Evolutionary conservation across 768 basidiomycete species (phyloP).

Genomic region (Rhizopogon salebrosus): DNA sequence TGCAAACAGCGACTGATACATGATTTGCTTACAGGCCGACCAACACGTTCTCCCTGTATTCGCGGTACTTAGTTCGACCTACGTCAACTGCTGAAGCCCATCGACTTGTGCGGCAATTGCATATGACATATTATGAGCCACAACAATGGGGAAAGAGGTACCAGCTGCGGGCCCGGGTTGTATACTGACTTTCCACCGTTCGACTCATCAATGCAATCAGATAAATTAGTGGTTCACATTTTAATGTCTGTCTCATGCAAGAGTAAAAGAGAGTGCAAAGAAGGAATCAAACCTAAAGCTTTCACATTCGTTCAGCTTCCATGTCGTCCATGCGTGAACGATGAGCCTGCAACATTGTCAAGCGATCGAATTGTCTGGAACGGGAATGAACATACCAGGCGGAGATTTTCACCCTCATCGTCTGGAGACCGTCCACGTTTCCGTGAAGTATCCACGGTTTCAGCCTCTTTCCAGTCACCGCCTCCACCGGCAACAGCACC

Average conservation of each 20-base stretch:
- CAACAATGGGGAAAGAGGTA: slow-evolving; percentile 33
- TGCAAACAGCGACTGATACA: slow-evolving; percentile 1
- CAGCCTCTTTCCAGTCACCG: slow-evolving; percentile 76
- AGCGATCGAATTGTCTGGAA: slow-evolving; percentile 1
- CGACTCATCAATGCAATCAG: not conserved
- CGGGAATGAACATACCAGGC: slow-evolving; percentile 42
- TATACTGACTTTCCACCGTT: slow-evolving; percentile 34
- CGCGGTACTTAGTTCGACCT: slow-evolving; percentile 54
- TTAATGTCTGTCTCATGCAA: slow-evolving; percentile 4
- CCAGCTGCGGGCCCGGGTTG: slow-evolving; percentile 41
- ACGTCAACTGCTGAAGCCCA: slow-evolving; percentile 61
- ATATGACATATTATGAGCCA: slow-evolving; percentile 47
- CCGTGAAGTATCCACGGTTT: slow-evolving; percentile 38
- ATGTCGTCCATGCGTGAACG: slow-evolving; percentile 59
- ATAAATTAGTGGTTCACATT: slow-evolving; percentile 10
- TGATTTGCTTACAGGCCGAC: slow-evolving; percentile 25
- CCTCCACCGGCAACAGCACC: slow-evolving; percentile 81
- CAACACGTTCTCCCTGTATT: slow-evolving; percentile 37
- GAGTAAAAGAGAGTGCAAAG: slow-evolving; percentile 2
- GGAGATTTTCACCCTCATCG: slow-evolving; percentile 58
- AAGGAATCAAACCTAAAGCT: slow-evolving; percentile 17
- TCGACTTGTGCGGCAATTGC: slow-evolving; percentile 55
- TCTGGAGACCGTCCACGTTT: slow-evolving; percentile 77
- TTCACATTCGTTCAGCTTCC: slow-evolving; percentile 68
- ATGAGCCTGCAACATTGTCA: slow-evolving; percentile 38